Evolutionary conservation across 257 asterid genomes (phyloP).

Genomic region (Lavandula angustifolia): DNA sequence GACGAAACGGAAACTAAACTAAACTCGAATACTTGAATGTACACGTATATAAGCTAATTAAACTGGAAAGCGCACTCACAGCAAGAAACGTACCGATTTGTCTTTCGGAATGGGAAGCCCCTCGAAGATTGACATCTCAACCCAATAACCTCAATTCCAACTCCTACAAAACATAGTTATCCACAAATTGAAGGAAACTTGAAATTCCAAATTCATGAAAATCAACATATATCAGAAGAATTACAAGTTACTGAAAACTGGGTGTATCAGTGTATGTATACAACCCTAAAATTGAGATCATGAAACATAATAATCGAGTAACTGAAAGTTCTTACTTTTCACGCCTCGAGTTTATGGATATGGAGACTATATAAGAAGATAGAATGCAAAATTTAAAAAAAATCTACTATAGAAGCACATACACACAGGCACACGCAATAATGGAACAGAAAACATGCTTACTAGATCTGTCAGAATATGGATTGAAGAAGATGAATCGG

Average conservation of each 20-base stretch:
- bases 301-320: no score
- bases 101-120: slow-evolving; percentile 88
- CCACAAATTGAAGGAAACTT: slow-evolving; percentile 12
- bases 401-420: no score
- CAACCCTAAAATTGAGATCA: not conserved
- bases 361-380: no score
- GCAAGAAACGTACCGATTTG: slow-evolving; percentile 62
- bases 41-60: no score
- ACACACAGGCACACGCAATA: not conserved
- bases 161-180: slow-evolving; percentile 21
- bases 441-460: slow-evolving; percentile 28
- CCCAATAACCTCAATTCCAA: slow-evolving; percentile 44
- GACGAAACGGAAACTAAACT: slow-evolving; percentile 9
- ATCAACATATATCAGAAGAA: slow-evolving; percentile 8
- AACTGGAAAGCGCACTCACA: no score
- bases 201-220: slow-evolving; percentile 3
- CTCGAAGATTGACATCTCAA: slow-evolving; percentile 82
- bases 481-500: slow-evolving; percentile 34
- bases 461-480: slow-evolving; percentile 38
- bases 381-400: no score
- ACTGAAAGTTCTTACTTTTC: no score
- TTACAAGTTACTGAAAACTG: slow-evolving; percentile 10
- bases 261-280: not conserved
- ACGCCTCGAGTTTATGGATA: no score
- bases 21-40: not conserved